These are phyloP conservation scores for Termitomyces sp. DNA, from an alignment of 1,284 basidiomycete genomes.

Conservation along the genomic window DNA sequence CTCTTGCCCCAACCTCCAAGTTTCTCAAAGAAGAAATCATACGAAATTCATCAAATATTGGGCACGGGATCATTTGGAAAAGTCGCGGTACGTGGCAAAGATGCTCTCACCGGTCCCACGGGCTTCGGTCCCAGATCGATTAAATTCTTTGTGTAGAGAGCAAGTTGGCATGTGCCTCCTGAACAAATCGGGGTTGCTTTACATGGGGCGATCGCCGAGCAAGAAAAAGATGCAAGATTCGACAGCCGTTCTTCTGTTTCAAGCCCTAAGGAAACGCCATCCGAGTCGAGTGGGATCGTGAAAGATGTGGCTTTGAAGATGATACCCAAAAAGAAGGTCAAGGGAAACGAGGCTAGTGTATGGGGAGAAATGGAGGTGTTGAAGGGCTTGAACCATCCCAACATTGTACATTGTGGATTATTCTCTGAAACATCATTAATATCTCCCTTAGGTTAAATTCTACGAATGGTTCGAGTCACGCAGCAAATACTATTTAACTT, in stretches of 20 bases:
- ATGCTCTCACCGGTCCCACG: background rate
- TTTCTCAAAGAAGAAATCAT: slow-evolving; percentile 80
- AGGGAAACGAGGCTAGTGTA: slow-evolving; percentile 79
- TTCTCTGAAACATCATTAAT: slow-evolving; percentile 5
- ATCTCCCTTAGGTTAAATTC: slow-evolving; percentile 68
- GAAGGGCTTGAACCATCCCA: slow-evolving; percentile 80
- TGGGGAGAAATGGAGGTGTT: slow-evolving; percentile 90
- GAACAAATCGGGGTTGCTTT: slow-evolving; percentile 53
- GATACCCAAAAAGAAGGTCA: slow-evolving; percentile 89
- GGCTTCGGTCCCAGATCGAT: background rate
- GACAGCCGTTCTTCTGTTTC: slow-evolving; percentile 23
- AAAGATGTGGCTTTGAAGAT: slow-evolving; percentile 85
- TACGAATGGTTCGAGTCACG: slow-evolving; percentile 92
- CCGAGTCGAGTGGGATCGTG: slow-evolving; percentile 23
- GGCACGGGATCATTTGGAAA: slow-evolving; percentile 85
- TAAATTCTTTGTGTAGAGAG: slow-evolving; percentile 37
- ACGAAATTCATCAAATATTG: slow-evolving; percentile 67
- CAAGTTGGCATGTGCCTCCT: slow-evolving; percentile 68
- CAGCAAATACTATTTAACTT: slow-evolving; percentile 86
- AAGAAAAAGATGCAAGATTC: slow-evolving; percentile 16
- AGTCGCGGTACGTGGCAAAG: slow-evolving; percentile 61
- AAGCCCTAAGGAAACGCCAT: slow-evolving; percentile 15
- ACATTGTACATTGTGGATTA: slow-evolving; percentile 62
- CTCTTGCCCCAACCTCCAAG: slow-evolving; percentile 78
- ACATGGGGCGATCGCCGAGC: slow-evolving; percentile 46